A percentile compares a stretch with the other conserved stretches of the same genome.
Evolutionary conservation across 495 filamentous ascomycete species (phyloP).

Genomic region (Letharia columbiana): DNA sequence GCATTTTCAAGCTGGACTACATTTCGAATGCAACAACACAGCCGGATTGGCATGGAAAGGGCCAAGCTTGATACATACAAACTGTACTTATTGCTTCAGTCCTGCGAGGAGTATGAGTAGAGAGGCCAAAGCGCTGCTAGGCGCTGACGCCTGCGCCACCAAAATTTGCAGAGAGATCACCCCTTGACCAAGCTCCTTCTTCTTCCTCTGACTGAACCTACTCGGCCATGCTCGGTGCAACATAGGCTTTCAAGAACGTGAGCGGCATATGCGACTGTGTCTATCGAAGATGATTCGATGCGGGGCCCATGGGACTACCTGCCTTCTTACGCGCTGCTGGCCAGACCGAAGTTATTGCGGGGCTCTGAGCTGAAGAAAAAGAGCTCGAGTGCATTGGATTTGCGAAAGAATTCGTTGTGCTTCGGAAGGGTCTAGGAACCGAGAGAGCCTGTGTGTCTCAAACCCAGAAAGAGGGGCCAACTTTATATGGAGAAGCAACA

Average conservation of each 20-base stretch:
- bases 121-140: neutral
- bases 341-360: neutral
- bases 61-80: too few relatives aligned
- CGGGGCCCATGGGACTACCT: neutral
- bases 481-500: neutral
- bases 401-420: neutral
- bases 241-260: neutral
- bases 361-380: neutral
- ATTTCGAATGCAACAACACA: too few relatives aligned
- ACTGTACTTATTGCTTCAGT: too few relatives aligned
- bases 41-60: too few relatives aligned
- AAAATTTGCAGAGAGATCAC: neutral
- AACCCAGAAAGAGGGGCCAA: neutral
- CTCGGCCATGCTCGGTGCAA: constrained; percentile 3
- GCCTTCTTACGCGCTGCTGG: neutral
- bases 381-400: neutral
- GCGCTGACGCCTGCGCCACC: neutral
- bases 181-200: neutral
- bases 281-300: neutral
- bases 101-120: too few relatives aligned
- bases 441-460: neutral
- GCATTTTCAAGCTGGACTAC: too few relatives aligned
- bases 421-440: neutral
- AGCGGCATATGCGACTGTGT: neutral
- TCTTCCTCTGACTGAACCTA: neutral